Base-by-base conservation (phyloP, 1,284 basidiomycete genomes). In the Agaricales sp. region DNA sequence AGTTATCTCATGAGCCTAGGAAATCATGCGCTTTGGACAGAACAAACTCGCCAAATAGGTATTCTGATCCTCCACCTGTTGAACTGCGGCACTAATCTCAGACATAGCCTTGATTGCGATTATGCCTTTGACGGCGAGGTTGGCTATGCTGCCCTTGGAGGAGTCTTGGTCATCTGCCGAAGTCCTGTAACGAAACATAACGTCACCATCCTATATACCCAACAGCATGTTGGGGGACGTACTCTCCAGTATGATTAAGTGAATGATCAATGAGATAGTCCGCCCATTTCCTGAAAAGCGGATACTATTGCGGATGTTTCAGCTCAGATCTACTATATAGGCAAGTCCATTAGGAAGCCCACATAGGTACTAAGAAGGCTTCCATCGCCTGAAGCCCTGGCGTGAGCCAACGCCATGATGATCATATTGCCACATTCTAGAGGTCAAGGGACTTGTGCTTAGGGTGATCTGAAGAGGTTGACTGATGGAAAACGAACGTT, bases 71-170 rank as follows among this genome's bases (percentile, higher is more conserved):
- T 49, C 52, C 0, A 50, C 18, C 13, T 58, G 48, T 0, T 59
- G 58, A 8, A 64, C 44, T 2, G 59, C 58, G 12, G 60, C 50
- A 46, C 63, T 66, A 41, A 73, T 71, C 47, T 63, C 58, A 1
- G 64, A 55, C 70, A 72, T 72, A 3, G 68, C 66, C 45, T 62
- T 54, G 25, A 72, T 63, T 1, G 63, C 70, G 20, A 71, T 58
- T 39, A 73, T 70, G 0, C 68, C 68, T 51, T 72, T 71, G 47
- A 73, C 47, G 11, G 63, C 67, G 8, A 70, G 54, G 48, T 72
- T 73, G 3, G 63, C 54, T 4, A 22, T 45, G 21, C 23, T 45
- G 44, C 4, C 21, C 20, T 4, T 18, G 4, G 20, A 23, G 21
- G 23, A n/a, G n/a, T n/a, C n/a, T n/a, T n/a, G 19, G 23, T 18